Percentiles rank a stretch among this genome's conserved stretches.
These are phyloP conservation scores for Hysterium pulicare DNA, from an alignment of 2,329 filamentous ascomycete genomes.

Conservation along the genomic window DNA sequence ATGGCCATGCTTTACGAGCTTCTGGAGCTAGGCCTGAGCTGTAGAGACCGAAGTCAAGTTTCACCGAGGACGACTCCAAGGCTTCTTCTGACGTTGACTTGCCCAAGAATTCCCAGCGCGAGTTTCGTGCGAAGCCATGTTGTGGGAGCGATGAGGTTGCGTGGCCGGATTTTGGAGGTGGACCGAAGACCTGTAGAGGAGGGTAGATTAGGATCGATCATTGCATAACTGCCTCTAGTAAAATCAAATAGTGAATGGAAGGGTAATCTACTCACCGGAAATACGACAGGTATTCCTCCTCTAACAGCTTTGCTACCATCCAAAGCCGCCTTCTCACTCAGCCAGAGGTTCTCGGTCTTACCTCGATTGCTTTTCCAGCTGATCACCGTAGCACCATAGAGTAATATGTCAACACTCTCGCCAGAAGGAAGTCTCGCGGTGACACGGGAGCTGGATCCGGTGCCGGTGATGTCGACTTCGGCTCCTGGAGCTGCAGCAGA, in stretches of 20 bases:
- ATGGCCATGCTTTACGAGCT: slow-evolving; percentile 72
- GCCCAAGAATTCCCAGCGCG: slow-evolving; percentile 89
- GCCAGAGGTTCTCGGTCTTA: slow-evolving; percentile 73
- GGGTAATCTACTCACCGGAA: slow-evolving; percentile 63
- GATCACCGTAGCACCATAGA: slow-evolving; percentile 89
- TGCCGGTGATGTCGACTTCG: slow-evolving; percentile 74
- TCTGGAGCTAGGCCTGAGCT: slow-evolving; percentile 66
- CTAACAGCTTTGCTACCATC: slow-evolving; percentile 88
- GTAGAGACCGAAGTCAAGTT: slow-evolving; percentile 92
- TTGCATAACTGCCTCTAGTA: too few species aligned
- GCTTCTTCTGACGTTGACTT: slow-evolving; percentile 70
- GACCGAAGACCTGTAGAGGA: slow-evolving; percentile 69
- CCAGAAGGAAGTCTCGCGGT: slow-evolving; percentile 80
- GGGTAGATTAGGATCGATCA: slow-evolving; percentile 5
- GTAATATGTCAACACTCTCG: slow-evolving; percentile 78
- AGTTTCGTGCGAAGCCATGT: slow-evolving; percentile 90
- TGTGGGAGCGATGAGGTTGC: slow-evolving; percentile 79
- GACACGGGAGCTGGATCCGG: slow-evolving; percentile 67
- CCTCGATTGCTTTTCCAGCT: slow-evolving; percentile 85
- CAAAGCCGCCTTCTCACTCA: slow-evolving; percentile 74
- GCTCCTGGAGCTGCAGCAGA: slow-evolving; percentile 63
- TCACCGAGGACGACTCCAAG: slow-evolving; percentile 58
- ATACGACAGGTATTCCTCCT: slow-evolving; percentile 88
- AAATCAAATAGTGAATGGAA: too few species aligned
- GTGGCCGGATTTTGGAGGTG: slow-evolving; percentile 67